Conservation (phyloP, 129 eudicot species). For the Helichrysum umbraculigerum region DNA sequence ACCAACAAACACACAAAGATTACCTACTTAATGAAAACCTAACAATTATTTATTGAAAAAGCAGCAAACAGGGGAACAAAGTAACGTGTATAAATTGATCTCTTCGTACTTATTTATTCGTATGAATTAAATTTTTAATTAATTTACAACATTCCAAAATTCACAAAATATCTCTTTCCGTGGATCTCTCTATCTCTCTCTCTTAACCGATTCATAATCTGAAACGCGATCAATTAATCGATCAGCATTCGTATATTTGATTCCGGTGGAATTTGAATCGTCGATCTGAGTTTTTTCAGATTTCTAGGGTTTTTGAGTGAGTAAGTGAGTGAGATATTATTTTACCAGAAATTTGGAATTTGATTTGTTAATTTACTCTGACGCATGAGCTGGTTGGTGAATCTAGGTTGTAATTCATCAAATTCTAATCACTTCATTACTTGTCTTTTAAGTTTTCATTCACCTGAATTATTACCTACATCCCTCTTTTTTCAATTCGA, state of each 20-base stretch:
- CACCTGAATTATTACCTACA: slow-evolving; percentile 43
- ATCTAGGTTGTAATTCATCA: slow-evolving; percentile 59
- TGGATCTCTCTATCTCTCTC: slow-evolving; percentile 1
- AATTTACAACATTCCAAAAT: neutral
- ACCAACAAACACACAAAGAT: slow-evolving; percentile 6
- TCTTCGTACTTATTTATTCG: too few relatives aligned
- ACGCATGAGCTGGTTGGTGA: slow-evolving; percentile 90
- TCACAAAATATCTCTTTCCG: slow-evolving; percentile 8
- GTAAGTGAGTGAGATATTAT: neutral
- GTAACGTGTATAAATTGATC: slow-evolving; percentile 33
- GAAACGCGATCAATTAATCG: neutral
- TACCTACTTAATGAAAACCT: slow-evolving; percentile 34
- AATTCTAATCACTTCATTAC: slow-evolving; percentile 67
- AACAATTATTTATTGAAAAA: slow-evolving; percentile 16
- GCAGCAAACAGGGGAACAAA: slow-evolving; percentile 24
- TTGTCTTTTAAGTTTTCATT: slow-evolving; percentile 47
- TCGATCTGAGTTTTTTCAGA: slow-evolving; percentile 11
- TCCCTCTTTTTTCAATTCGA: slow-evolving; percentile 33
- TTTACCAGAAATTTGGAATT: neutral
- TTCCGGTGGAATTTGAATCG: slow-evolving; percentile 18
- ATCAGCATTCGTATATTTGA: neutral
- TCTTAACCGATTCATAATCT: slow-evolving; percentile 12
- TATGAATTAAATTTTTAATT: too few relatives aligned
- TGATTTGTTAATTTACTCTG: slow-evolving; percentile 16
- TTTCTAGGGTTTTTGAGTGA: slow-evolving; percentile 25